phyloP scores from a whole-genome alignment of 2,329 filamentous ascomycete species.

The Botryosphaeria dothidea region DNA sequence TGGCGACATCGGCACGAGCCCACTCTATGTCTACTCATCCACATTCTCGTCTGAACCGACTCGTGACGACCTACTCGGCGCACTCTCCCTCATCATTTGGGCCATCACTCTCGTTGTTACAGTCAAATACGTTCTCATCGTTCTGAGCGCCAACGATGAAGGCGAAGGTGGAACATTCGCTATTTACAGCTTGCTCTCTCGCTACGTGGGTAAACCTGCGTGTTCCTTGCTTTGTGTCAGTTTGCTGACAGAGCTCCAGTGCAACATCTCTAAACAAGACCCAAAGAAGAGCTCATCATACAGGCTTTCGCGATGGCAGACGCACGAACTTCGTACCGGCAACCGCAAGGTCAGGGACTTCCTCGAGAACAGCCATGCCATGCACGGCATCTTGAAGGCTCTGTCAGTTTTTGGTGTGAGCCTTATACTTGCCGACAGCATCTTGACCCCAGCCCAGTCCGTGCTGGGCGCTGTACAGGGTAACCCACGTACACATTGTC shows the following conservation, averaged over 20 bases:
- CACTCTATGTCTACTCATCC: constrained; percentile 72
- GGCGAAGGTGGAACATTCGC: constrained; percentile 71
- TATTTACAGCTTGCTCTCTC: constrained; percentile 63
- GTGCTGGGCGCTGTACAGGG: constrained; percentile 70
- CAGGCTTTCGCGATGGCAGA: constrained; percentile 61
- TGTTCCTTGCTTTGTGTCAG: too few relatives aligned
- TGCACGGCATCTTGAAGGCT: constrained; percentile 58
- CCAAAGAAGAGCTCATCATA: constrained; percentile 54
- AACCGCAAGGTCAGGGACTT: constrained; percentile 56
- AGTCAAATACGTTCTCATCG: constrained; percentile 67
- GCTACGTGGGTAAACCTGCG: too few relatives aligned
- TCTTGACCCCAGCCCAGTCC: constrained; percentile 69
- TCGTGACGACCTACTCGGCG: constrained; percentile 62
- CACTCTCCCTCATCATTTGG: constrained; percentile 69
- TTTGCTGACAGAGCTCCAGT: too few relatives aligned
- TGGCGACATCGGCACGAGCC: constrained; percentile 67
- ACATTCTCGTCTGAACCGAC: constrained; percentile 60
- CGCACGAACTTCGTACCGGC: constrained; percentile 55
- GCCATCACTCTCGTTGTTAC: constrained; percentile 68
- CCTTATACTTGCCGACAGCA: constrained; percentile 67
- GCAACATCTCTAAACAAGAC: constrained; percentile 61
- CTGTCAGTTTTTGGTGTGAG: constrained; percentile 66
- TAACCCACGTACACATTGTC: constrained; percentile 20
- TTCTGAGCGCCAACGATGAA: constrained; percentile 67
- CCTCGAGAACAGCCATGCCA: constrained; percentile 58